Conservation (phyloP, 1,284 basidiomycete species). For the Sphagnurus paluster region DNA sequence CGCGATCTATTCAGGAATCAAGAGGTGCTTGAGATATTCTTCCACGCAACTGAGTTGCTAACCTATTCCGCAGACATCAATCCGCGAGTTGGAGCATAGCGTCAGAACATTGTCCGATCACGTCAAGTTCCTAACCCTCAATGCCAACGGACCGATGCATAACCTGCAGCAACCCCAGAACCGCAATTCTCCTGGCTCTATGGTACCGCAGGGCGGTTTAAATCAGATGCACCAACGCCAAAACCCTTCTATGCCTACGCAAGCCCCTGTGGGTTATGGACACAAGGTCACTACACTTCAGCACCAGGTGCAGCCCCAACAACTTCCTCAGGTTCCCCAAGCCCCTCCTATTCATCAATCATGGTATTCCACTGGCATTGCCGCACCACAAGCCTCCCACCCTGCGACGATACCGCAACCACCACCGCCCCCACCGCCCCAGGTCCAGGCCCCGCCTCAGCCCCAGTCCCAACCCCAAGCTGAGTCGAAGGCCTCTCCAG, state of each 20-base stretch:
- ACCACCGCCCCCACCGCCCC: slow-evolving; percentile 36
- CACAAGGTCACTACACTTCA: slow-evolving; percentile 30
- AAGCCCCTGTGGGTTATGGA: slow-evolving; percentile 36
- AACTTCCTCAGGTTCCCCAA: slow-evolving; percentile 31
- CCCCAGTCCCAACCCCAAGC: slow-evolving; percentile 37
- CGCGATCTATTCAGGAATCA: slow-evolving; percentile 71
- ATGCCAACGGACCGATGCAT: slow-evolving; percentile 41
- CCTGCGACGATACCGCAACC: slow-evolving; percentile 71
- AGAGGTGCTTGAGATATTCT: slow-evolving; percentile 51
- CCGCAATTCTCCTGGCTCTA: slow-evolving; percentile 44
- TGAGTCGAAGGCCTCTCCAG: slow-evolving; percentile 58
- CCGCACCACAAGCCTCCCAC: slow-evolving; percentile 75
- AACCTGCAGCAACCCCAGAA: slow-evolving; percentile 46
- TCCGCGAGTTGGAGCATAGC: slow-evolving; percentile 76
- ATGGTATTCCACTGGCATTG: slow-evolving; percentile 55
- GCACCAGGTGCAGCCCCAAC: slow-evolving; percentile 31
- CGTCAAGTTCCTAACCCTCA: slow-evolving; percentile 72
- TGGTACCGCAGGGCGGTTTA: slow-evolving; percentile 33
- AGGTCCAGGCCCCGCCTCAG: too few relatives aligned
- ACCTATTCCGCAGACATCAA: slow-evolving; percentile 49
- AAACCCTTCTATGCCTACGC: slow-evolving; percentile 41
- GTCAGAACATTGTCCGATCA: slow-evolving; percentile 74
- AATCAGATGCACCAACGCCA: slow-evolving; percentile 40
- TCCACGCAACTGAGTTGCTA: slow-evolving; percentile 8
- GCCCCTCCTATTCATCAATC: slow-evolving; percentile 45